Evolutionary conservation across 2,329 filamentous ascomycete genomes (phyloP), one percentile per base, ranked within the genome.

Genomic region (Berkeleyomyces rouxiae): DNA sequence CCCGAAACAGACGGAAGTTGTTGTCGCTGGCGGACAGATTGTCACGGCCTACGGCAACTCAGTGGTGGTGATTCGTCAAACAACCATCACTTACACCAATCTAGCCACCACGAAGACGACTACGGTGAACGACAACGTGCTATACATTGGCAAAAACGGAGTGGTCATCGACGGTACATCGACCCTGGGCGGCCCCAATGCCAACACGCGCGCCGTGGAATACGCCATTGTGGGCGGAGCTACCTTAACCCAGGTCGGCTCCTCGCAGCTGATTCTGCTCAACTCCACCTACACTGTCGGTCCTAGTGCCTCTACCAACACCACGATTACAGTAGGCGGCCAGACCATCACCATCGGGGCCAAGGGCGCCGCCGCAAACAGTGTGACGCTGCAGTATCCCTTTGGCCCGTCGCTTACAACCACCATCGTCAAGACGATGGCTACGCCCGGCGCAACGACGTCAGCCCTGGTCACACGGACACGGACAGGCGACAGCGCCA

Each of bases 341-440:
- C 73, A 82, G 68, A 79, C 74, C 0, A 70, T 84, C 37, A 79
- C 75, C 0, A 75, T 82, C 49, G 78, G 75, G 0, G 75, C 80
- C 0, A 69, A 68, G 2, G 81, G 80, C n/a, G 71, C 82, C 9
- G 70, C 71, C 4, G 71, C 80, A 49, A 73, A 74, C 16, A 76
- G 76, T 0, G 71, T 78, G 65, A 80, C 73, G 3, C 67, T 80
- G 33, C 66, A 69, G 4, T 75, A 73, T 61, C 78, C 79, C 0
- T 77, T 79, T 65, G 77, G 74, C 1, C 71, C 74, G 3, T 76
- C 73, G 0, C 70, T 73, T 11, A 64, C 63, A 4, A 61, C 62
- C 10, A 63, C 62, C 3, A 47, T 63, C n/a, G 58, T 53, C 40
- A 73, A 75, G 2, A 74, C 75, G 0, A 75, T 73, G 4, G 72